These are phyloP conservation scores for Exophiala lecanii-corni DNA, from an alignment of 2,329 filamentous ascomycete species.

Conservation along the genomic window DNA sequence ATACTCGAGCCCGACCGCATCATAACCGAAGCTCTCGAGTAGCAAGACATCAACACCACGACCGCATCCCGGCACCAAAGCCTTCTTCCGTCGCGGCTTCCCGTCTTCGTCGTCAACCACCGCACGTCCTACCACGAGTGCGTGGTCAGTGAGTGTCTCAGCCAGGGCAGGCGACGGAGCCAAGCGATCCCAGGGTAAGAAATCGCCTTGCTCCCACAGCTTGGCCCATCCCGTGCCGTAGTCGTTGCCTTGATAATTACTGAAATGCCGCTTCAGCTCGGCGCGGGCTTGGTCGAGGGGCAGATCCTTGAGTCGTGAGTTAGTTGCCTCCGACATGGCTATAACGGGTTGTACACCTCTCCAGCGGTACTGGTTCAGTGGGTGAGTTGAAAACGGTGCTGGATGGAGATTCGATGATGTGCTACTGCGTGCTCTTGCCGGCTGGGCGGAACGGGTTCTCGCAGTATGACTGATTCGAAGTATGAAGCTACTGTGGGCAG, in stretches of 20 bases:
- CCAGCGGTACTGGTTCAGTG: too few species aligned
- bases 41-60: conserved; percentile 76
- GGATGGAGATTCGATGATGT: too few species aligned
- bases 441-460: too few species aligned
- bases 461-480: too few species aligned
- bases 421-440: too few species aligned
- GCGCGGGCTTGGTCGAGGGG: conserved; percentile 20
- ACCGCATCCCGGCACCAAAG: conserved; percentile 77
- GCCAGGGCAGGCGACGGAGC: conserved; percentile 55
- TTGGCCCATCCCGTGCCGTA: conserved; percentile 50
- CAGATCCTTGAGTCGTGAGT: conserved; percentile 4
- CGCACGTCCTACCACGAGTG: conserved; percentile 35
- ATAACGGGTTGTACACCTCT: too few species aligned
- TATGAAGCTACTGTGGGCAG: too few species aligned
- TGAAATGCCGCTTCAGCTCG: conserved; percentile 35
- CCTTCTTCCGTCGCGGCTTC: conserved; percentile 44
- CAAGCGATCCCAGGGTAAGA: conserved; percentile 58
- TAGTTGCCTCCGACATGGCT: not conserved
- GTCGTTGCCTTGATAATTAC: conserved; percentile 35
- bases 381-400: not conserved
- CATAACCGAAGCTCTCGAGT: conserved; percentile 69
- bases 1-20: conserved; percentile 70
- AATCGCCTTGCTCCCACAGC: conserved; percentile 51
- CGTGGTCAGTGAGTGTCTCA: conserved; percentile 45
- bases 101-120: conserved; percentile 38